Conservation (phyloP, 1,284 basidiomycete species). For the Schizophyllum commune region DNA sequence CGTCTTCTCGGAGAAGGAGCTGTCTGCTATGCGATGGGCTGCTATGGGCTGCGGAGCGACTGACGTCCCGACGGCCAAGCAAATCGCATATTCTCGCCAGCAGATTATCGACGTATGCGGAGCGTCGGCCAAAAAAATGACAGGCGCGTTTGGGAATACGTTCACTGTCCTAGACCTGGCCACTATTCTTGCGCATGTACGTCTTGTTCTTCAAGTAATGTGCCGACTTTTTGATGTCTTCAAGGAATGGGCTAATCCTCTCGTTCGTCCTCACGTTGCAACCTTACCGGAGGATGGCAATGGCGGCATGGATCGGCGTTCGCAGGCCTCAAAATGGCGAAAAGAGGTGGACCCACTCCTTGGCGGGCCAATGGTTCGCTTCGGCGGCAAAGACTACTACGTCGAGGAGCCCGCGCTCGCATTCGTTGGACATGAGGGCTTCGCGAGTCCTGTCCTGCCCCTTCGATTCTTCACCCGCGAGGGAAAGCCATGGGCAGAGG, state of each 20-base stretch:
- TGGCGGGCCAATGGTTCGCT: neutral
- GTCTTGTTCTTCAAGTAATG: neutral
- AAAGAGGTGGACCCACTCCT: neutral
- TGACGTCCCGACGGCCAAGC: no score
- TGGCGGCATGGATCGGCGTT: neutral
- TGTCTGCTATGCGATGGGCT: no score
- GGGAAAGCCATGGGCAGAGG: neutral
- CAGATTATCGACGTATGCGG: no score
- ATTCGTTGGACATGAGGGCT: neutral
- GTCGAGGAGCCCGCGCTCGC: neutral
- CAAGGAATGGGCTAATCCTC: neutral
- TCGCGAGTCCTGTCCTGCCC: neutral
- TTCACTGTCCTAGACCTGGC: neutral
- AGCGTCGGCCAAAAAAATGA: no score
- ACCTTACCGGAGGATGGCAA: neutral
- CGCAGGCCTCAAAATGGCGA: neutral
- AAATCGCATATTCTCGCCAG: no score
- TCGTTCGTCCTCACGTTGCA: neutral
- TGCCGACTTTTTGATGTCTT: neutral
- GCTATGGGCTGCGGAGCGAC: no score
- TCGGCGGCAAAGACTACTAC: neutral
- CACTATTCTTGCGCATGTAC: neutral
- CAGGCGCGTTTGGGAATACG: no score
- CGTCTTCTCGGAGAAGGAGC: no score
- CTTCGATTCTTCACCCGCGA: neutral